Percentiles rank a stretch among this genome's conserved stretches.
These are phyloP conservation scores for Cordia subcordata DNA, from an alignment of 257 asterid species.

Conservation along the genomic window DNA sequence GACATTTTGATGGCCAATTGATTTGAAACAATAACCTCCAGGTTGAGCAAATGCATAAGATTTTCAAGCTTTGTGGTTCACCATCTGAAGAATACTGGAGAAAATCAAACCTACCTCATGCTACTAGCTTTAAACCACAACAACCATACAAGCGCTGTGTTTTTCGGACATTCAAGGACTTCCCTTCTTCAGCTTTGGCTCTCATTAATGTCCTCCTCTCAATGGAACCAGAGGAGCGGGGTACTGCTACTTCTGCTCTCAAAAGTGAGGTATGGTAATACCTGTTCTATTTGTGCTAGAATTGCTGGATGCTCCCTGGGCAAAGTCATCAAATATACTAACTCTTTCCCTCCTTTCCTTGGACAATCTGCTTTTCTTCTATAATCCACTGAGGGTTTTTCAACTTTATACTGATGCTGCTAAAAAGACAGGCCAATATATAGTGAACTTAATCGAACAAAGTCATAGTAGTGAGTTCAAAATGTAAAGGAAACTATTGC, in stretches of 20 bases:
- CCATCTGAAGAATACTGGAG: slow-evolving; percentile 24
- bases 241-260: slow-evolving; percentile 17
- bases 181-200: slow-evolving; percentile 12
- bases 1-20: background rate
- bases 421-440: no score
- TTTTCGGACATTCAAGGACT: slow-evolving; percentile 14
- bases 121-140: slow-evolving; percentile 20
- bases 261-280: slow-evolving; percentile 13
- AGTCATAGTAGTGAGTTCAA: no score
- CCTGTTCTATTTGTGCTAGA: background rate
- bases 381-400: no score
- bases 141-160: slow-evolving; percentile 15
- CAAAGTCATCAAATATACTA: no score
- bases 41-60: slow-evolving; percentile 27
- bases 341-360: no score
- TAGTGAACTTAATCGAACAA: no score
- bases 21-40: slow-evolving; percentile 1
- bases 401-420: no score
- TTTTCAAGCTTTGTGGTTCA: slow-evolving; percentile 27
- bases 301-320: no score
- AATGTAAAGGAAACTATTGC: no score
- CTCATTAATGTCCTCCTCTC: slow-evolving; percentile 16
- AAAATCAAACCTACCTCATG: slow-evolving; percentile 18
- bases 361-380: no score
- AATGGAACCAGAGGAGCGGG: slow-evolving; percentile 15